Base-by-base conservation (phyloP, 2,329 filamentous ascomycete species). In the Didymella glomerata region DNA sequence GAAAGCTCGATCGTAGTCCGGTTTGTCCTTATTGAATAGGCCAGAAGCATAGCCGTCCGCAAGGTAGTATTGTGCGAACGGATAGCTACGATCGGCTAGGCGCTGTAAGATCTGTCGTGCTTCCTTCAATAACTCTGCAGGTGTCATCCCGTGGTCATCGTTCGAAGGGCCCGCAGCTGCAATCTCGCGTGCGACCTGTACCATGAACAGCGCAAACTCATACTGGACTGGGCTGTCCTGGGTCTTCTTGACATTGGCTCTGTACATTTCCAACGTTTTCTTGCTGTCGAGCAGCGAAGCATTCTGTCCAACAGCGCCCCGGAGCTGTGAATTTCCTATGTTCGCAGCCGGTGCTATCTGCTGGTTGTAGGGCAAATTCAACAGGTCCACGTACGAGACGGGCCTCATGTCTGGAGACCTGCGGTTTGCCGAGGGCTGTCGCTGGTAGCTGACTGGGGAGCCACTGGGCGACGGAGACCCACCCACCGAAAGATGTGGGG, bases 251-350 rank as follows among this genome's bases (percentile, higher is more conserved):
- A 97, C 92, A 72, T 98, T 99, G 54, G 90, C 89, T 44, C 94
- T 87, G 77, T 99, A 99, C 94, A 98, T 97, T 54, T 98, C 93
- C 48, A 99, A 85, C 1, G 95, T 99, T 79, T 98, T 93, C 73
- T 94, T 91, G 32, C 92, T 90, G 71, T 92, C 93, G 28, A 99
- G 85, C 13, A 99, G 84, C 20, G 93, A 97, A 3, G 94, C 94
- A 80, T 96, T 96, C 73, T 87, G 90, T 44, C 95, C 95, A 24
- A 99, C 88, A 16, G 86, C 88, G 55, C 85, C 88, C 60, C 92
- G 89, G 48, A 99, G 81, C 63, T 90, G 85, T 11, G 90, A 88
- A 73, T 98, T 97, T 77, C 96, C 91, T 60, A 96, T 83, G 27
- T 86, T 81, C 36, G 82, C 78, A 7, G 81, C 80, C 72, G 80